phyloP scores from a whole-genome alignment of 768 basidiomycete species.

The Pleurotus djamor region DNA sequence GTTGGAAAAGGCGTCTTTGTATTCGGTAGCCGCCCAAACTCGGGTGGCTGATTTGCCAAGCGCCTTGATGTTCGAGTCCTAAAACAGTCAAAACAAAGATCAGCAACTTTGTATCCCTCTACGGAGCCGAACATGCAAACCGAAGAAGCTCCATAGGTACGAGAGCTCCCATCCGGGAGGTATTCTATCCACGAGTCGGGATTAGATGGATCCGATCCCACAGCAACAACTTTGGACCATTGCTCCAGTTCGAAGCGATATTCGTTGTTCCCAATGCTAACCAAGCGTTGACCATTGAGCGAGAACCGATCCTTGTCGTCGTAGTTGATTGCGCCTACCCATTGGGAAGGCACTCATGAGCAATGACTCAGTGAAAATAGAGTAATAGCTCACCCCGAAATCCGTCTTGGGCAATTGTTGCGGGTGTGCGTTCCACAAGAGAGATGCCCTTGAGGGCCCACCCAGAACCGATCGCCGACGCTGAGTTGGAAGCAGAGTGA shows the following conservation, averaged over 20 bases:
- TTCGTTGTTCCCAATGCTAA: constrained; percentile 8
- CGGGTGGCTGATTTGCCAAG: constrained; percentile 6
- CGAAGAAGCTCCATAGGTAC: constrained; percentile 4
- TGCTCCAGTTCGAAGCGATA: constrained; percentile 12
- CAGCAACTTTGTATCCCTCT: not conserved
- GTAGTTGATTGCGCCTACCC: constrained; percentile 7
- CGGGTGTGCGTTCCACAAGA: constrained; percentile 2
- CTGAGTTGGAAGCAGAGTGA: constrained; percentile 9
- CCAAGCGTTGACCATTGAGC: constrained; percentile 10
- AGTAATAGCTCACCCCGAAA: constrained; percentile 4
- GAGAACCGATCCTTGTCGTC: constrained; percentile 10
- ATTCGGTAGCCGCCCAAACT: constrained; percentile 8
- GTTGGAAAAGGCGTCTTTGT: constrained; percentile 8
- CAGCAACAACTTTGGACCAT: constrained; percentile 7
- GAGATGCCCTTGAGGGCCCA: constrained; percentile 8
- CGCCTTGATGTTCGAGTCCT: constrained; percentile 12
- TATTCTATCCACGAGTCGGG: constrained; percentile 11
- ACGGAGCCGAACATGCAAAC: not conserved
- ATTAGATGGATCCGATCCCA: constrained; percentile 7
- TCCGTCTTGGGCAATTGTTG: constrained; percentile 10
- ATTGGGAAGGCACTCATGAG: no score
- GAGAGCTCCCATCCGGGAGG: constrained; percentile 6
- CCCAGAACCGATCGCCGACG: constrained; percentile 8
- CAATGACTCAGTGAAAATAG: not conserved
- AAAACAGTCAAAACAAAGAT: not conserved